Evolutionary conservation across 2,329 filamentous ascomycete species (phyloP).

Genomic region (Hypoxylon sp.): DNA sequence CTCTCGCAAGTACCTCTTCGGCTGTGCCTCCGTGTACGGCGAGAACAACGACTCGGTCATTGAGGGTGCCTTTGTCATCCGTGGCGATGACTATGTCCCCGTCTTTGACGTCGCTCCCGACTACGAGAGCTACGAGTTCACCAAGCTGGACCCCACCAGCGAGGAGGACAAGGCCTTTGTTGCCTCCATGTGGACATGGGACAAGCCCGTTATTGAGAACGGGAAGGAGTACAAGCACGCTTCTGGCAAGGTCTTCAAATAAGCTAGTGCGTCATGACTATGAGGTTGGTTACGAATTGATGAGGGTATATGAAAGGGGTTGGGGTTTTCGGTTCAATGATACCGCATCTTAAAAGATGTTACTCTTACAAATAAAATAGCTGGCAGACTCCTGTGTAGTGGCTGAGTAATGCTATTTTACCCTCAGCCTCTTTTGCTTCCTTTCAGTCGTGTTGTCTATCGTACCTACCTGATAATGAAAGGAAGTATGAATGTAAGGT

Average conservation of each 20-base stretch:
- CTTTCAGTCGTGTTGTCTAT: slow-evolving; percentile 11
- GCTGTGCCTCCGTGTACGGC: slow-evolving; percentile 89
- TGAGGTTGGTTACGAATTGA: slow-evolving; percentile 44
- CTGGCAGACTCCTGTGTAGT: slow-evolving; percentile 26
- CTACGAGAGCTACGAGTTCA: slow-evolving; percentile 96
- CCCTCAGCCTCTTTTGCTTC: slow-evolving; percentile 1
- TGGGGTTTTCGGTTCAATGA: slow-evolving; percentile 29
- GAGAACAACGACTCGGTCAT: slow-evolving; percentile 89
- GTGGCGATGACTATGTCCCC: slow-evolving; percentile 84
- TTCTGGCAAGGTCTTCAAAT: slow-evolving; percentile 99
- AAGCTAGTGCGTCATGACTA: slow-evolving; percentile 57
- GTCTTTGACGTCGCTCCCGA: slow-evolving; percentile 98
- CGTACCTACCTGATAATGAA: background rate
- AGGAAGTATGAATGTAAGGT: background rate
- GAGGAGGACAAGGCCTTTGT: slow-evolving; percentile 87
- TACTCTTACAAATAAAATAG: slow-evolving; percentile 31
- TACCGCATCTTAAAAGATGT: slow-evolving; percentile 21
- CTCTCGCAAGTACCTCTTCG: slow-evolving; percentile 98
- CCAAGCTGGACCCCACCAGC: slow-evolving; percentile 92
- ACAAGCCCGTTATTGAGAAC: slow-evolving; percentile 80
- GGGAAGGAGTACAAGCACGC: slow-evolving; percentile 92
- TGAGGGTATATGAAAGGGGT: slow-evolving; percentile 43
- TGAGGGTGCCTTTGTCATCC: slow-evolving; percentile 92
- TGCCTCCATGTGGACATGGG: slow-evolving; percentile 91
- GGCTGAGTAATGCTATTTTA: slow-evolving; percentile 33